These are phyloP conservation scores for Sporothrix humicola DNA, from an alignment of 2,329 filamentous ascomycete species.

Conservation along the genomic window DNA sequence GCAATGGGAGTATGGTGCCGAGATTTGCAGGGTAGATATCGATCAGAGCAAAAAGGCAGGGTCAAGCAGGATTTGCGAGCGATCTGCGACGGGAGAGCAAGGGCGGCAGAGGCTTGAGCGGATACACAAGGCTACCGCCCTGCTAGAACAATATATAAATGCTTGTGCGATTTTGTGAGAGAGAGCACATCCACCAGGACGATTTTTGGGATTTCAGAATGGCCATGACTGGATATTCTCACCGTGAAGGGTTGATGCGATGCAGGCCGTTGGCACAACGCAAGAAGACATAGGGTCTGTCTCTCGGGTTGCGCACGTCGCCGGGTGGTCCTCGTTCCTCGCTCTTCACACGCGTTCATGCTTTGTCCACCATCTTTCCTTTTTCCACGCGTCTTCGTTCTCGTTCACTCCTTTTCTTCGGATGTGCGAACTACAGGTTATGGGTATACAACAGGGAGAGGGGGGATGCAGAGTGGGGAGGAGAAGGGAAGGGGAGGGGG, in stretches of 20 bases:
- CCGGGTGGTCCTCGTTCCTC: constrained; percentile 4
- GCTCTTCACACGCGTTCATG: constrained; percentile 14
- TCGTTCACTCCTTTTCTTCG: constrained; percentile 38
- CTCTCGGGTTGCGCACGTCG: constrained; percentile 13
- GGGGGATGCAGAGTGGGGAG: neutral
- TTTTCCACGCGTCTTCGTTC: neutral
- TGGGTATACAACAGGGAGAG: constrained; percentile 65
- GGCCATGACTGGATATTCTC: constrained; percentile 68
- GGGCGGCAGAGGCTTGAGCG: neutral
- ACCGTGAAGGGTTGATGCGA: constrained; percentile 56
- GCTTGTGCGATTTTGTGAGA: constrained; percentile 58
- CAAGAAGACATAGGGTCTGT: constrained; percentile 11
- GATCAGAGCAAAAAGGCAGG: constrained; percentile 29
- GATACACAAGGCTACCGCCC: constrained; percentile 3
- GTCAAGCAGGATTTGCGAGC: constrained; percentile 27
- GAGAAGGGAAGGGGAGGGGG: neutral
- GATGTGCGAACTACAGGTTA: constrained; percentile 41
- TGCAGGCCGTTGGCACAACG: constrained; percentile 9
- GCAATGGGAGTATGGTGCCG: constrained; percentile 7
- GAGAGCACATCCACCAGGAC: constrained; percentile 59
- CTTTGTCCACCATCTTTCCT: constrained; percentile 38
- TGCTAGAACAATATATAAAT: constrained; percentile 25
- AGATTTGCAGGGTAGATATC: constrained; percentile 4
- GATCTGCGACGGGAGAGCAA: constrained; percentile 21
- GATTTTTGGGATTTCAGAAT: constrained; percentile 48